Evolutionary conservation across 768 basidiomycete species (phyloP), one percentile per base, ranked within the genome.

Genomic region (Leccinum barrowsii): DNA sequence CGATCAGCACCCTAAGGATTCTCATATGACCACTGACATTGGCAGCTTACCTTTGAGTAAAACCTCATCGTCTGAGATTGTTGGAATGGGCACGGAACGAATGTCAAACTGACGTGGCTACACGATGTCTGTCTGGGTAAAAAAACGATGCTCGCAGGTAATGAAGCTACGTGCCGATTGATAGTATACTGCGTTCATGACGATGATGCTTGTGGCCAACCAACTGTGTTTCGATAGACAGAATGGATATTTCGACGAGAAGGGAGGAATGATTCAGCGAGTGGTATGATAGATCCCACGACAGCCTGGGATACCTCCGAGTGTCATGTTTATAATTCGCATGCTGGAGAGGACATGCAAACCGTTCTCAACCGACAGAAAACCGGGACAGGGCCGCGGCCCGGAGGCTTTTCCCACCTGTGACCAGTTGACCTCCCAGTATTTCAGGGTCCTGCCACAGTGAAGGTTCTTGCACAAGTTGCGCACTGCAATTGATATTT

Each of bases 41-140:
- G 13, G 53, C 7, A 32, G 52, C 71, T 59, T 57, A 79, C 83
- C 81, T 75, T 85, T 84, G 67, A 86, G 77, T 51, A 85, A 75
- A 42, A 86, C 78, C 62, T 87, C 80, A 55, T 82, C 78, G 57
- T 82, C 80, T 28, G 73, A 72, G 56, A 84, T 78, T 56, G 79
- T 60, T 28, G 84, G 84, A 42, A 85, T 75, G 22, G 81, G 77
- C 11, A 80, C 78, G 13, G 73, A 75, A 63, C 79, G 77, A 59
- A 85, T 77, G 58, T 82, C 80, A 54, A 85, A 82, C 52, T 83
- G 69, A 53, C 74, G 73, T 32, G 83, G 77, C 81, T 82, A 49
- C 46, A 42, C 2, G 40, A 40, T 17, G 48, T 26, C 24, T 42
- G 2, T 7, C 3, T 55, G 3, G 5, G 51, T 47, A 44, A 52